Conservation (phyloP, 1,284 basidiomycete species). For the Erythrobasidium hasegawianum region DNA sequence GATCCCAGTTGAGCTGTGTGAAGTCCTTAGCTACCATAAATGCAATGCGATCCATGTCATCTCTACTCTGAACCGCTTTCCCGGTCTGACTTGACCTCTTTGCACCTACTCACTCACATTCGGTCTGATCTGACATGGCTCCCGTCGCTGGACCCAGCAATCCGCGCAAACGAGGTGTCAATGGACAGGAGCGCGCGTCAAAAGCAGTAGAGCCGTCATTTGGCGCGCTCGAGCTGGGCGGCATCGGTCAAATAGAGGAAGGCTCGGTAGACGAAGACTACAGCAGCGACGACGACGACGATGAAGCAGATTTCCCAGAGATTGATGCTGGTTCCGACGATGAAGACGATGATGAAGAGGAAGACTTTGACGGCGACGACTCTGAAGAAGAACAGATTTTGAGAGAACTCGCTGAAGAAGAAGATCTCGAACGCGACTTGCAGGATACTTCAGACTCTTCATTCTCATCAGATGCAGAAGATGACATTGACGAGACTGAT, state of each 20-base stretch:
- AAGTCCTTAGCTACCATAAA: not conserved
- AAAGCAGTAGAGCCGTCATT: constrained; percentile 14
- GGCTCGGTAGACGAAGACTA: constrained; percentile 40
- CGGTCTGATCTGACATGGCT: not conserved
- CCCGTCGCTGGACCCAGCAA: constrained; percentile 30
- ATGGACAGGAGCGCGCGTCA: not conserved
- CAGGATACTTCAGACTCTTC: constrained; percentile 42
- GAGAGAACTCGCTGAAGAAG: constrained; percentile 49
- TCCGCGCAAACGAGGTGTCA: constrained; percentile 20
- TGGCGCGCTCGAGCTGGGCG: constrained; percentile 33
- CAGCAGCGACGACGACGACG: constrained; percentile 38
- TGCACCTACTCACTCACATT: not conserved
- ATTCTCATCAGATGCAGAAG: constrained; percentile 34
- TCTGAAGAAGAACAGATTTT: constrained; percentile 50
- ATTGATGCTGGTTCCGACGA: constrained; percentile 53
- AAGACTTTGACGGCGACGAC: constrained; percentile 50
- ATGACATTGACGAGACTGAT: constrained; percentile 29
- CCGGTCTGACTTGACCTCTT: not conserved
- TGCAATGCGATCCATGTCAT: not conserved
- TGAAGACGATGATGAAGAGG: constrained; percentile 41
- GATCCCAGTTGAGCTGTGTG: not conserved
- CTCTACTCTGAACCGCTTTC: not conserved
- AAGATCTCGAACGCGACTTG: constrained; percentile 47
- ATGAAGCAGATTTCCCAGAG: constrained; percentile 53
- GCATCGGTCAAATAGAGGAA: constrained; percentile 38